These are phyloP conservation scores for Shiraia sp. DNA, from an alignment of 2,329 filamentous ascomycete genomes.

Conservation along the genomic window DNA sequence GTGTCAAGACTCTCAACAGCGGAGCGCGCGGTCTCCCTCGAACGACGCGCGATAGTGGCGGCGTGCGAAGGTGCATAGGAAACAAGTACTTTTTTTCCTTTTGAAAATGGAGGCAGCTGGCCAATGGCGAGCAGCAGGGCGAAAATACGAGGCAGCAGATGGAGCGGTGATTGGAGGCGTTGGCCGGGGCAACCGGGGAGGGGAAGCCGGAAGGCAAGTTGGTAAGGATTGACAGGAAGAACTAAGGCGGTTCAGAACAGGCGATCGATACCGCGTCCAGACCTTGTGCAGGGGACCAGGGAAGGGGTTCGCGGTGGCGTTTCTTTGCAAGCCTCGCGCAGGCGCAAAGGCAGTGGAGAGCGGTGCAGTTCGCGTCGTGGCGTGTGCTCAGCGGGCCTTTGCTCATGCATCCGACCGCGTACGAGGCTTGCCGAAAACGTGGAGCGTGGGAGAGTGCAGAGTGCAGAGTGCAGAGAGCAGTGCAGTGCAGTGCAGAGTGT, in stretches of 20 bases:
- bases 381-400: slow-evolving; percentile 24
- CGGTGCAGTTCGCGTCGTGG: slow-evolving; percentile 19
- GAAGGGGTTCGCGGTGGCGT: slow-evolving; percentile 13
- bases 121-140: slow-evolving; percentile 17
- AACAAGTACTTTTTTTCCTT: slow-evolving; percentile 11
- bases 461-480: slow-evolving; percentile 2
- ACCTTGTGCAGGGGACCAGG: slow-evolving; percentile 12
- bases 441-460: slow-evolving; percentile 12
- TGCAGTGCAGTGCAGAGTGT: background rate
- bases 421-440: slow-evolving; percentile 11
- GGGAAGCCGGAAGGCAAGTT: slow-evolving; percentile 19
- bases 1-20: background rate
- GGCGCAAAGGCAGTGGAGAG: no score
- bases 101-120: slow-evolving; percentile 8
- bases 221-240: no score
- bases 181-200: slow-evolving; percentile 27
- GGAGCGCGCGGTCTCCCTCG: background rate
- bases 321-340: slow-evolving; percentile 24
- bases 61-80: no score
- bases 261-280: slow-evolving; percentile 20
- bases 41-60: background rate
- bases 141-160: slow-evolving; percentile 10
- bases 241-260: no score
- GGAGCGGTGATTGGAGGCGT: slow-evolving; percentile 16
- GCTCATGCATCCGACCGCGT: slow-evolving; percentile 26